These are phyloP conservation scores for Escovopsis sp. DNA, from an alignment of 2,329 filamentous ascomycete genomes.

Conservation along the genomic window DNA sequence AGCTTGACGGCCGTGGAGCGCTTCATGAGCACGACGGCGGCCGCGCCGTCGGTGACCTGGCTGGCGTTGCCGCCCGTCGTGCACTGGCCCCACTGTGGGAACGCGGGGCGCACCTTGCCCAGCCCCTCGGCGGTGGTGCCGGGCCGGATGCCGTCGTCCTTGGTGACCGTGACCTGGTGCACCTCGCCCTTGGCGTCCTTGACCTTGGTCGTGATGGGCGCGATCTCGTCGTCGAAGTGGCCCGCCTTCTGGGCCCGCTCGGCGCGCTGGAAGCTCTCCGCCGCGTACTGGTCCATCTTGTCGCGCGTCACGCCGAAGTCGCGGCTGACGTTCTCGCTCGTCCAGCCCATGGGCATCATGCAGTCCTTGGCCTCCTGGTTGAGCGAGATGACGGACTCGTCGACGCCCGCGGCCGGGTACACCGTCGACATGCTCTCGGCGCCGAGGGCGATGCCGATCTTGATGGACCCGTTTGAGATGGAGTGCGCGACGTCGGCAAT, in stretches of 20 bases:
- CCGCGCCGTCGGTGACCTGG: constrained; percentile 88
- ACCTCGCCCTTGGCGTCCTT: constrained; percentile 71
- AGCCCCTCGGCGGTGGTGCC: constrained; percentile 78
- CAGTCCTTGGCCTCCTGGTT: constrained; percentile 72
- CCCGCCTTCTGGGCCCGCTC: constrained; percentile 84
- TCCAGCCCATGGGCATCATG: constrained; percentile 95
- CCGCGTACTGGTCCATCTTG: constrained; percentile 70
- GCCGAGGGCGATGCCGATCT: constrained; percentile 74
- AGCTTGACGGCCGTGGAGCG: constrained; percentile 75
- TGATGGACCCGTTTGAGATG: constrained; percentile 66
- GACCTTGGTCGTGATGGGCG: constrained; percentile 66
- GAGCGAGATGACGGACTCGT: constrained; percentile 53
- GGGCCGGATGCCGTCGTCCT: constrained; percentile 79
- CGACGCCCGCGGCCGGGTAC: constrained; percentile 57
- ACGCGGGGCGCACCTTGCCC: constrained; percentile 74
- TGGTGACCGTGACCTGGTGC: constrained; percentile 63
- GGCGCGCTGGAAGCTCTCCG: constrained; percentile 74
- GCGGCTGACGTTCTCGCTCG: constrained; percentile 82
- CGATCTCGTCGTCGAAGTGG: constrained; percentile 88
- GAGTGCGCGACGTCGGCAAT: constrained; percentile 88
- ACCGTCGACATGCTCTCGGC: constrained; percentile 75
- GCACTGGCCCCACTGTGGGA: constrained; percentile 66
- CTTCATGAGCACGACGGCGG: constrained; percentile 85
- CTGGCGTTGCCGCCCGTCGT: constrained; percentile 87
- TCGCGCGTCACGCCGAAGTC: constrained; percentile 78